phyloP scores from a whole-genome alignment of 208 protist genomes.

The Endotrypanum monterogeii region DNA sequence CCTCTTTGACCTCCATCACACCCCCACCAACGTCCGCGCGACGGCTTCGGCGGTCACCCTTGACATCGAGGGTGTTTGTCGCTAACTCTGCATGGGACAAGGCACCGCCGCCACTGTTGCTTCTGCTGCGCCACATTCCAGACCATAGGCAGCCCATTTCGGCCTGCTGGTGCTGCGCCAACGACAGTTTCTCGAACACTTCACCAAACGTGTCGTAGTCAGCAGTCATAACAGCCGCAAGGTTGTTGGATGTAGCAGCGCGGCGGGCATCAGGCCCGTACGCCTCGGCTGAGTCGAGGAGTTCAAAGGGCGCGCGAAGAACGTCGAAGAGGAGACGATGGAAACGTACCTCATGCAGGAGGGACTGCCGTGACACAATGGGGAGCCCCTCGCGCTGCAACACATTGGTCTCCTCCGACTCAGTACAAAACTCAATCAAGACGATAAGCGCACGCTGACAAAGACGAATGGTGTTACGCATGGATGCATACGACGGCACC shows the following conservation, averaged over 20 bases:
- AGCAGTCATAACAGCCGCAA: slow-evolving; percentile 12
- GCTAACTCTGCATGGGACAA: too few species aligned
- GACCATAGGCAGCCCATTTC: slow-evolving; percentile 20
- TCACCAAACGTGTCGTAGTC: slow-evolving; percentile 15
- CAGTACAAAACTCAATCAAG: slow-evolving; percentile 72
- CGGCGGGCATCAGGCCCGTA: slow-evolving; percentile 13
- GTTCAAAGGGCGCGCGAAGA: slow-evolving; percentile 59
- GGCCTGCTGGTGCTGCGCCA: slow-evolving; percentile 30
- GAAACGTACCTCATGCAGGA: slow-evolving; percentile 70
- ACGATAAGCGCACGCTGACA: slow-evolving; percentile 53
- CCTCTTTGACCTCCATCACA: slow-evolving; percentile 32
- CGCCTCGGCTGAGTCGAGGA: slow-evolving; percentile 21
- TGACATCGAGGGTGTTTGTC: too few species aligned
- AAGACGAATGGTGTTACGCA: slow-evolving; percentile 39
- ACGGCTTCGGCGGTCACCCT: too few species aligned
- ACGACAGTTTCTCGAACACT: slow-evolving; percentile 15
- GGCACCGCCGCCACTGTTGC: neutral
- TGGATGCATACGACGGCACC: slow-evolving; percentile 15
- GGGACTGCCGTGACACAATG: slow-evolving; percentile 56
- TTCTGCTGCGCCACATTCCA: slow-evolving; percentile 24
- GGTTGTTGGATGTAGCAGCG: slow-evolving; percentile 17
- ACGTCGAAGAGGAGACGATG: slow-evolving; percentile 79
- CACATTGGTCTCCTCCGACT: slow-evolving; percentile 44
- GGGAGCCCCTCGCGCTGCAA: slow-evolving; percentile 58
- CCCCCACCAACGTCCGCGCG: neutral